Conservation (phyloP, 2,329 filamentous ascomycete species). For the Aspergillus fischeri region DNA sequence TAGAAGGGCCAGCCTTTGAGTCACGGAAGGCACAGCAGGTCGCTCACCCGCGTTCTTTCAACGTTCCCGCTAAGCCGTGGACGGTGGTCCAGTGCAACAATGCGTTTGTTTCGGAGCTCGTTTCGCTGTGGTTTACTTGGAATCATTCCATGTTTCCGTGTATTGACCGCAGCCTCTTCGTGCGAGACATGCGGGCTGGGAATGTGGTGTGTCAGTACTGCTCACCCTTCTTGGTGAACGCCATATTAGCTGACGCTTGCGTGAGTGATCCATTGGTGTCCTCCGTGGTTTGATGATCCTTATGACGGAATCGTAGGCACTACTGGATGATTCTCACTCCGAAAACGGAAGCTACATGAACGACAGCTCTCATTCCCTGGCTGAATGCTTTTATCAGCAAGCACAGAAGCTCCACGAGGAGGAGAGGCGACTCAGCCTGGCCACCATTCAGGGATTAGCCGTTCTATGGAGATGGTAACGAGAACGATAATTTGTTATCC, state of each 20-base stretch:
- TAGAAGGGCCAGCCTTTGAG: not conserved
- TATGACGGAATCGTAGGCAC: slow-evolving; percentile 11
- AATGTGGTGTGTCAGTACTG: slow-evolving; percentile 19
- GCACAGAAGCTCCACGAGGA: slow-evolving; percentile 21
- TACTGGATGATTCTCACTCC: slow-evolving; percentile 10
- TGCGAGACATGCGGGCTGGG: slow-evolving; percentile 23
- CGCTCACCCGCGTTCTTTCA: slow-evolving; percentile 2
- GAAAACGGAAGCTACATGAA: not conserved
- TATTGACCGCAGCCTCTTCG: slow-evolving; percentile 23
- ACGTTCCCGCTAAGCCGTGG: slow-evolving; percentile 19
- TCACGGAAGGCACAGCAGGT: not conserved
- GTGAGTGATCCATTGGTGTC: slow-evolving; percentile 11
- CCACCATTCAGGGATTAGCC: slow-evolving; percentile 22
- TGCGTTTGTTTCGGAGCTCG: slow-evolving; percentile 19
- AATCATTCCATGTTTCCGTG: slow-evolving; percentile 15
- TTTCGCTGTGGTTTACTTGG: slow-evolving; percentile 19
- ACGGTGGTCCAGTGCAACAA: slow-evolving; percentile 13
- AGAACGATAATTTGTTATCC: not conserved
- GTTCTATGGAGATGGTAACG: slow-evolving; percentile 19
- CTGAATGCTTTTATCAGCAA: slow-evolving; percentile 24
- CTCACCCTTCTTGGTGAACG: slow-evolving; percentile 26
- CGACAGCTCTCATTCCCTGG: not conserved
- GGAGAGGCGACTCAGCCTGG: slow-evolving; percentile 18
- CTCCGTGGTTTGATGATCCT: slow-evolving; percentile 12
- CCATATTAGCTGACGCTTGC: slow-evolving; percentile 18